Evolutionary conservation across 2,329 filamentous ascomycete genomes (phyloP).

Genomic region (Calonectria leucothoes): DNA sequence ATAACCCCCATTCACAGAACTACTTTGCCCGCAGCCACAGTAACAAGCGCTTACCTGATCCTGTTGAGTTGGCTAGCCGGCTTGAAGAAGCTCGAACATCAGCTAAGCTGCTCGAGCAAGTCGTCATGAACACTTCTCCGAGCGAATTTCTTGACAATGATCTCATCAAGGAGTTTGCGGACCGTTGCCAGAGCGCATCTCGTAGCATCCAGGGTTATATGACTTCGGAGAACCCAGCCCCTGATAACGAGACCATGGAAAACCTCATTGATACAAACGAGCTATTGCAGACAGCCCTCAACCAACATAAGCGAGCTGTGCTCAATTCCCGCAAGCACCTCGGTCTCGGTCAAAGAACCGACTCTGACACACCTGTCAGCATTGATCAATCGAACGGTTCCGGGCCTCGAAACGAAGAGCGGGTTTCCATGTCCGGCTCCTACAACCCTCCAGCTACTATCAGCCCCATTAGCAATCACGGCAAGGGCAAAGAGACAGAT

Average conservation of each 20-base stretch:
- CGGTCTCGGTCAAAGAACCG: constrained; percentile 49
- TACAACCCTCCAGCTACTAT: constrained; percentile 21
- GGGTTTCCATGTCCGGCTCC: constrained; percentile 29
- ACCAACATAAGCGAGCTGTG: constrained; percentile 85
- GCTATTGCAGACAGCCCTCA: constrained; percentile 84
- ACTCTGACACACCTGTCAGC: constrained; percentile 42
- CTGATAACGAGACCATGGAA: constrained; percentile 94
- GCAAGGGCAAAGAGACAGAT: constrained; percentile 51
- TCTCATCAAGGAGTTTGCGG: constrained; percentile 91
- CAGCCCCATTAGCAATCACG: constrained; percentile 34
- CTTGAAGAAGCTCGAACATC: constrained; percentile 93
- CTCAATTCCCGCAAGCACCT: constrained; percentile 70
- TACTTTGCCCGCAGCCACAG: constrained; percentile 67
- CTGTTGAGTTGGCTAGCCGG: constrained; percentile 82
- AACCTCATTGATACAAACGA: constrained; percentile 96
- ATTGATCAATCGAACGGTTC: constrained; percentile 47
- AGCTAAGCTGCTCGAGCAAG: constrained; percentile 90
- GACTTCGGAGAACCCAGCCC: constrained; percentile 78
- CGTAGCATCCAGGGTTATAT: constrained; percentile 90
- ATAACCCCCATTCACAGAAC: constrained; percentile 60
- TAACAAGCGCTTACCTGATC: constrained; percentile 68
- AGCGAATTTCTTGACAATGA: constrained; percentile 83
- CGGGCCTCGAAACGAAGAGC: constrained; percentile 28
- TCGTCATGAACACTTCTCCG: constrained; percentile 86
- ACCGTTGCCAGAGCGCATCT: constrained; percentile 85